A percentile compares a stretch with the other conserved stretches of the same genome.
Conservation (phyloP, 2,329 filamentous ascomycete genomes). For the Blastomyces parvus region DNA sequence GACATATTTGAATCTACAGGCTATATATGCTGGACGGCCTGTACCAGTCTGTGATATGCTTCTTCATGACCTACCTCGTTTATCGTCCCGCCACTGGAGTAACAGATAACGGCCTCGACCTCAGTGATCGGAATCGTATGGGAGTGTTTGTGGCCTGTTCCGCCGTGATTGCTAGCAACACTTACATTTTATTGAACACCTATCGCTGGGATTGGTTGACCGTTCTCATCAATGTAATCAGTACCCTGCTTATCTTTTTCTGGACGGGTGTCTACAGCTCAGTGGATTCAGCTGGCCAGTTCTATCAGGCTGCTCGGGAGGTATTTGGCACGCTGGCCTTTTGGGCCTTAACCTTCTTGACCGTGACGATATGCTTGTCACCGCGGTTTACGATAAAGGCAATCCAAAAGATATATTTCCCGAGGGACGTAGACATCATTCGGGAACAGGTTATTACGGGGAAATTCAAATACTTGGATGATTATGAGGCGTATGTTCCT, state of each 20-base stretch:
- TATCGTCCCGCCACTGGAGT: conserved; percentile 61
- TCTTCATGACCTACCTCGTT: conserved; percentile 82
- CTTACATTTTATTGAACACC: conserved; percentile 90
- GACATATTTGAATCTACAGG: conserved; percentile 40
- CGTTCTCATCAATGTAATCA: conserved; percentile 68
- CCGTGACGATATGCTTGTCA: conserved; percentile 70
- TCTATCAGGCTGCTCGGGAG: conserved; percentile 70
- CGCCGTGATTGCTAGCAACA: conserved; percentile 78
- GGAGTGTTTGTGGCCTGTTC: conserved; percentile 80
- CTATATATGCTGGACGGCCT: conserved; percentile 89
- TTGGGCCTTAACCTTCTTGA: conserved; percentile 75
- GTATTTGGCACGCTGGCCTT: conserved; percentile 75
- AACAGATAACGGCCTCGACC: conserved; percentile 60
- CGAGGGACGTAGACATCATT: conserved; percentile 88
- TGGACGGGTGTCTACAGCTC: conserved; percentile 86
- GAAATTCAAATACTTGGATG: conserved; percentile 64
- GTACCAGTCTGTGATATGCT: conserved; percentile 89
- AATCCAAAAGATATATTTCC: conserved; percentile 87
- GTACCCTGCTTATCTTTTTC: conserved; percentile 80
- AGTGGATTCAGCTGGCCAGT: conserved; percentile 45
- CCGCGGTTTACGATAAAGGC: conserved; percentile 81
- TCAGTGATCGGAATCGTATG: conserved; percentile 73
- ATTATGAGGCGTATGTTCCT: conserved; percentile 44
- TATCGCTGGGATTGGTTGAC: conserved; percentile 99
- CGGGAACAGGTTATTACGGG: conserved; percentile 82